Conservation (phyloP, 345 rosid species). For the Pelargonium nanum region DNA sequence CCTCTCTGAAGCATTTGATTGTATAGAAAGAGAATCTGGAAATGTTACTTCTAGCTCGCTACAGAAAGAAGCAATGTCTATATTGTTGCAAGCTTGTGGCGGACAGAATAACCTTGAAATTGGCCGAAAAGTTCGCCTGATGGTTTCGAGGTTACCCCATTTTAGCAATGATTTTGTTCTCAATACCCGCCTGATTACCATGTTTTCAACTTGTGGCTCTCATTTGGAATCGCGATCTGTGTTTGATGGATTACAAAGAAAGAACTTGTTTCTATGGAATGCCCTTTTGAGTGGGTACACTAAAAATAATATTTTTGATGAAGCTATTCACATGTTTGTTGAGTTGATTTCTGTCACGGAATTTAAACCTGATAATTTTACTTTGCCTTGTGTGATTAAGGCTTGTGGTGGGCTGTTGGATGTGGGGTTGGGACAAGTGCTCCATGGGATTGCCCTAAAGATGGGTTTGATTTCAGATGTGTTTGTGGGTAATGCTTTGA, state of each 20-base stretch:
- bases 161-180: conserved; percentile 37
- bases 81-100: conserved; percentile 44
- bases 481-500: conserved; percentile 51
- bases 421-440: conserved; percentile 27
- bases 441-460: conserved; percentile 56
- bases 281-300: conserved; percentile 51
- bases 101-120: conserved; percentile 27
- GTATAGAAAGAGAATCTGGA: conserved; percentile 12
- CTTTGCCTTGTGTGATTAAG: conserved; percentile 60
- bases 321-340: conserved; percentile 36
- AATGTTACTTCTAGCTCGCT: conserved; percentile 15
- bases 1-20: conserved; percentile 29
- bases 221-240: conserved; percentile 34
- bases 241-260: conserved; percentile 31
- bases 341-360: conserved; percentile 27
- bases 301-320: conserved; percentile 39
- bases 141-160: conserved; percentile 30
- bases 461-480: conserved; percentile 35
- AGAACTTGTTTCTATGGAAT: conserved; percentile 62
- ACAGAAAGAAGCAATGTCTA: conserved; percentile 28
- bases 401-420: conserved; percentile 42
- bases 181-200: conserved; percentile 40
- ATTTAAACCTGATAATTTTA: conserved; percentile 50
- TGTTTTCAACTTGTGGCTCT: conserved; percentile 50
- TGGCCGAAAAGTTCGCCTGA: conserved; percentile 38